These are phyloP conservation scores for Debaryomycetaceae sp. DNA, from an alignment of 1,139 yeast species.

Conservation along the genomic window DNA sequence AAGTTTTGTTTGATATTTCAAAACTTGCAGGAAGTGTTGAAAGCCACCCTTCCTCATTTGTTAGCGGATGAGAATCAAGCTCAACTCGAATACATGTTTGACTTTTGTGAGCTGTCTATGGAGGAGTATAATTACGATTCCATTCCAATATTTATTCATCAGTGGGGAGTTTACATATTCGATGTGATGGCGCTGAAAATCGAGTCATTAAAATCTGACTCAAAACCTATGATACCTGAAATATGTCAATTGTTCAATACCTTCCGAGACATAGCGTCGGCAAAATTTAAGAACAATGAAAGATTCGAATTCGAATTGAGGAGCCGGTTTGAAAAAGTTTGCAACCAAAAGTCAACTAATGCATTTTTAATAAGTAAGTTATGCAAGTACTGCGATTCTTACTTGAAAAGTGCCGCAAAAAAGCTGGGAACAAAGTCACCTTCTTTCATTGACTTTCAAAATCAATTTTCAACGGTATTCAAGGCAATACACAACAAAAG, in stretches of 20 bases:
- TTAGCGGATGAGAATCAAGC: slow-evolving; percentile 11
- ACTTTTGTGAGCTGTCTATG: slow-evolving; percentile 15
- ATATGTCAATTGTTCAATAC: slow-evolving; percentile 10
- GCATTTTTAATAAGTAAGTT: slow-evolving; percentile 21
- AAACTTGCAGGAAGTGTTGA: slow-evolving; percentile 20
- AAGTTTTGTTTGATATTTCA: slow-evolving; percentile 31
- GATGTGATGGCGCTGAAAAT: slow-evolving; percentile 7
- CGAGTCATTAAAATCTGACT: slow-evolving; percentile 3
- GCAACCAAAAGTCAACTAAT: slow-evolving; percentile 22
- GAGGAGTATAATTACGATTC: slow-evolving; percentile 19
- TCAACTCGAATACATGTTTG: slow-evolving; percentile 16
- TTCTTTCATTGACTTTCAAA: slow-evolving; percentile 17
- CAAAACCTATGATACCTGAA: slow-evolving; percentile 7
- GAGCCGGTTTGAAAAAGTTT: slow-evolving; percentile 20
- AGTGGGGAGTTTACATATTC: slow-evolving; percentile 20
- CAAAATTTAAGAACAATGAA: slow-evolving; percentile 12
- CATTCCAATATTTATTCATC: slow-evolving; percentile 15
- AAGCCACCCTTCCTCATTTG: slow-evolving; percentile 18
- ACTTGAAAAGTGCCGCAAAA: slow-evolving; percentile 18
- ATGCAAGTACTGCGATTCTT: slow-evolving; percentile 34
- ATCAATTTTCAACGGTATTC: slow-evolving; percentile 25
- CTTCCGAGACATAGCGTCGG: slow-evolving; percentile 10
- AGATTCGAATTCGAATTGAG: slow-evolving; percentile 29
- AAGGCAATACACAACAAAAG: slow-evolving; percentile 34
- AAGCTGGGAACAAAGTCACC: slow-evolving; percentile 6